Evolutionary conservation across 257 asterid species (phyloP).

Genomic region (Nicotiana benthamiana): DNA sequence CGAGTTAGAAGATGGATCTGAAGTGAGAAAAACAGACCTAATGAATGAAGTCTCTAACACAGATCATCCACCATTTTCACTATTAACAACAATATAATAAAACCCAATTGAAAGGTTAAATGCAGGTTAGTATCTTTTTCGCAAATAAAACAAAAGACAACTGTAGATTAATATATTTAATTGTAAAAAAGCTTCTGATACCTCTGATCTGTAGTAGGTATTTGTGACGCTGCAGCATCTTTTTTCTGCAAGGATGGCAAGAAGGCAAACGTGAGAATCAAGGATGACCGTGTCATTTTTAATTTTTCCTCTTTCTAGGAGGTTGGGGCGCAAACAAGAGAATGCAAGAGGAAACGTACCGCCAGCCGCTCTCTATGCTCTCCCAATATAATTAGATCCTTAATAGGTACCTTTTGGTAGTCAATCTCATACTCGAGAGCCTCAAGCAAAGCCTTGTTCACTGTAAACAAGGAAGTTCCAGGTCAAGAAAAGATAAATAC

Average conservation of each 20-base stretch:
- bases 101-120: neutral
- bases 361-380: constrained; percentile 63
- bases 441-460: constrained; percentile 62
- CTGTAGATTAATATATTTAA: neutral
- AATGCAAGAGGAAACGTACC: constrained; percentile 21
- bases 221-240: constrained; percentile 30
- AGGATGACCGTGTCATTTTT: neutral
- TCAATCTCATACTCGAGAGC: constrained; percentile 78
- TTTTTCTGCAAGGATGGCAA: constrained; percentile 48
- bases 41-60: constrained; percentile 37
- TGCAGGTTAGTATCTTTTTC: neutral
- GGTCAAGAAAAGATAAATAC: neutral
- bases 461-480: constrained; percentile 27
- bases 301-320: neutral
- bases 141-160: neutral
- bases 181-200: constrained; percentile 12
- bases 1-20: constrained; percentile 49
- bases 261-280: constrained; percentile 13
- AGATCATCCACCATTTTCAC: neutral
- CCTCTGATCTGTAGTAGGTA: constrained; percentile 42
- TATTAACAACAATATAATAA: neutral
- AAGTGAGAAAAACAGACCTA: constrained; percentile 33
- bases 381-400: constrained; percentile 70
- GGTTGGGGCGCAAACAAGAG: neutral
- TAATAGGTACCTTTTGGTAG: constrained; percentile 45